Conservation (phyloP, 2,329 filamentous ascomycete genomes). For the Clonostachys rosea region DNA sequence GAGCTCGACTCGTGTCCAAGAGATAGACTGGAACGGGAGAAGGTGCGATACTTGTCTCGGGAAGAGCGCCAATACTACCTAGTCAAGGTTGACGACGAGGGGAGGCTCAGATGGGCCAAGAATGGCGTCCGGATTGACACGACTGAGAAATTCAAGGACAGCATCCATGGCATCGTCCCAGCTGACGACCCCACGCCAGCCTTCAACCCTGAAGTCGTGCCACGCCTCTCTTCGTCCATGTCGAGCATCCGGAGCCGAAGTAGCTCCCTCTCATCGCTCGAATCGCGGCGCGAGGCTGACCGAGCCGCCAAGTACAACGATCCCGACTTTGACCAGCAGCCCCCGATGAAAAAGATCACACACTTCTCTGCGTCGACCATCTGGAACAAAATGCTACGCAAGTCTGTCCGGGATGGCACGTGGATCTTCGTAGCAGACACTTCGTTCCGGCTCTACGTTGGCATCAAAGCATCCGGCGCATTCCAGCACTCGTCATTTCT, state of each 20-base stretch:
- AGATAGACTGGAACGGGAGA: slow-evolving; percentile 69
- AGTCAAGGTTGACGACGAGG: slow-evolving; percentile 69
- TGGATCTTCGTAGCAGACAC: slow-evolving; percentile 95
- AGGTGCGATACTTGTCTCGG: slow-evolving; percentile 76
- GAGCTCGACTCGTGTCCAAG: slow-evolving; percentile 70
- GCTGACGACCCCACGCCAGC: slow-evolving; percentile 54
- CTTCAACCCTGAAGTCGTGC: slow-evolving; percentile 25
- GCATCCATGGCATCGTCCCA: slow-evolving; percentile 68
- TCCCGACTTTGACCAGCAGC: slow-evolving; percentile 48
- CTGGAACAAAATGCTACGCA: slow-evolving; percentile 73
- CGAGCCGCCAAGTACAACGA: slow-evolving; percentile 62
- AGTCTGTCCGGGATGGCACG: slow-evolving; percentile 78
- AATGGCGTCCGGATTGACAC: slow-evolving; percentile 76
- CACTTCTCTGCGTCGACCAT: slow-evolving; percentile 69
- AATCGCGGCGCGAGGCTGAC: slow-evolving; percentile 50
- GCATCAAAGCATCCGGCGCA: slow-evolving; percentile 81
- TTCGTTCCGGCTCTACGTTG: slow-evolving; percentile 78
- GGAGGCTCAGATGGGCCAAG: slow-evolving; percentile 82
- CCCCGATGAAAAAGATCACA: slow-evolving; percentile 43
- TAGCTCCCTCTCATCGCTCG: slow-evolving; percentile 28
- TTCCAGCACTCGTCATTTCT: slow-evolving; percentile 93
- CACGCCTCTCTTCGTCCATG: slow-evolving; percentile 4
- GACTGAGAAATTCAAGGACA: slow-evolving; percentile 71
- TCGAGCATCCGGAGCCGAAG: slow-evolving; percentile 13
- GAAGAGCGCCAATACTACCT: slow-evolving; percentile 81